phyloP scores from a whole-genome alignment of 2,329 filamentous ascomycete species.

The Colletotrichum camelliae region DNA sequence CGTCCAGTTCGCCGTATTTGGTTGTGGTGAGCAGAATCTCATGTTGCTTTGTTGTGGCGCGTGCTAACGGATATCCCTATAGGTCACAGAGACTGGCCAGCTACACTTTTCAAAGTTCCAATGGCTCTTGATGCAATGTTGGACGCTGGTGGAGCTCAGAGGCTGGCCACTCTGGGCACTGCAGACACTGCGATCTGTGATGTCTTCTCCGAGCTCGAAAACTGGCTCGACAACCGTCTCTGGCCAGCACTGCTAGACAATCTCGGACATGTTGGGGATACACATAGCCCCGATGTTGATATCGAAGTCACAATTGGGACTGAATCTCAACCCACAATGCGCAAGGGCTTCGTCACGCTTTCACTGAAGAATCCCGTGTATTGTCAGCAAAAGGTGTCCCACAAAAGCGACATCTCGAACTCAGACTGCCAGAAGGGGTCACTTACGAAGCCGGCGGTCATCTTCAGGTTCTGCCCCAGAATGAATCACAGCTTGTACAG shows the following conservation, averaged over 20 bases:
- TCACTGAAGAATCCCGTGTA: slow-evolving; percentile 55
- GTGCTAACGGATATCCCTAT: not conserved
- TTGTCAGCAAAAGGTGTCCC: slow-evolving; percentile 39
- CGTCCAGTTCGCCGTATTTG: slow-evolving; percentile 68
- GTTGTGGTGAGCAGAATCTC: slow-evolving; percentile 48
- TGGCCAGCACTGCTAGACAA: slow-evolving; percentile 48
- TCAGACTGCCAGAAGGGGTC: not conserved
- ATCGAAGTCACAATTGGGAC: slow-evolving; percentile 51
- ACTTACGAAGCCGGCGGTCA: not conserved
- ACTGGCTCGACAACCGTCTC: slow-evolving; percentile 64
- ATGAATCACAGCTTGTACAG: not conserved
- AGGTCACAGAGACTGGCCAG: slow-evolving; percentile 50
- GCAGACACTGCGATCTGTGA: slow-evolving; percentile 68
- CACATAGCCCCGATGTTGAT: slow-evolving; percentile 34
- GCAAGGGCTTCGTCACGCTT: slow-evolving; percentile 57
- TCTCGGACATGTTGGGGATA: slow-evolving; percentile 23
- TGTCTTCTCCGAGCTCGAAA: slow-evolving; percentile 70
- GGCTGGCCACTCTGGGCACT: slow-evolving; percentile 48
- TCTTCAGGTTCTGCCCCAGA: not conserved
- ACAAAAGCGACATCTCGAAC: not conserved
- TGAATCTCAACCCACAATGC: slow-evolving; percentile 58
- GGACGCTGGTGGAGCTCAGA: slow-evolving; percentile 27
- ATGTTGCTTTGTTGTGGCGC: not conserved
- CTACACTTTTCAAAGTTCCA: slow-evolving; percentile 67
- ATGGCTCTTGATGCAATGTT: not conserved